Evolutionary conservation across 73 alveolate genomes (phyloP), one percentile per base, ranked within the genome.

Genomic region (Blepharisma stoltei): DNA sequence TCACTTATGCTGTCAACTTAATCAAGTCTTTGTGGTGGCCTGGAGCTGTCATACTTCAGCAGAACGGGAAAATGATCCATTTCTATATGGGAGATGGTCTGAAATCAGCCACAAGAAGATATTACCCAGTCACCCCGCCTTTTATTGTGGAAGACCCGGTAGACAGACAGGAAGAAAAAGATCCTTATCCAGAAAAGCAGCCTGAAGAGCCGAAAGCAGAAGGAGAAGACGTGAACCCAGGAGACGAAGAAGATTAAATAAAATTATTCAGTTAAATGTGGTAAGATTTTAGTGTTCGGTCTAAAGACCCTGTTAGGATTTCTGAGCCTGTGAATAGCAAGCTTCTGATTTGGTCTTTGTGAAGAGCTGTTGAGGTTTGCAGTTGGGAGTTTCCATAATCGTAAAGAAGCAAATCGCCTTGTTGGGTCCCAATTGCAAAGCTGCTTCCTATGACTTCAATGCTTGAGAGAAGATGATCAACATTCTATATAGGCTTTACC

Each of bases 11-110:
- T 9, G 96, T 89, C 5, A 83, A 86, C 27, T 89, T 90, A 11
- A 70, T 96, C 25, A 86, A 88, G 82, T 88, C 95, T 45, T 79
- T 92, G 73, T 90, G 97, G 85, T 96, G 99, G 99, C 98, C 97
- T 11, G 99, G 99, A 54, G 96, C 97, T 7, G 90, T 82, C 6
- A 94, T 94, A 77, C 94, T 87, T 67, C 87, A 89, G 65, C 53
- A 91, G 70, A 87, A 84, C 47, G 92, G 93, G 49, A 90, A 84
- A 77, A 88, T 77, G 50, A 70, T 88, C 66, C 77, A 87, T 75
- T 86, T 95, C 67, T 95, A 95, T 88, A 82, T 91, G 73, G 99
- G 99, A 52, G 83, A 95, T 92, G 99, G 99, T 23, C 79, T 94
- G 50, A 94, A 94, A 81, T 54, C 78, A 21, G 95, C 90, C 44